Conservation (phyloP, 1,139 yeast species). For the Pichia norvegensis region DNA sequence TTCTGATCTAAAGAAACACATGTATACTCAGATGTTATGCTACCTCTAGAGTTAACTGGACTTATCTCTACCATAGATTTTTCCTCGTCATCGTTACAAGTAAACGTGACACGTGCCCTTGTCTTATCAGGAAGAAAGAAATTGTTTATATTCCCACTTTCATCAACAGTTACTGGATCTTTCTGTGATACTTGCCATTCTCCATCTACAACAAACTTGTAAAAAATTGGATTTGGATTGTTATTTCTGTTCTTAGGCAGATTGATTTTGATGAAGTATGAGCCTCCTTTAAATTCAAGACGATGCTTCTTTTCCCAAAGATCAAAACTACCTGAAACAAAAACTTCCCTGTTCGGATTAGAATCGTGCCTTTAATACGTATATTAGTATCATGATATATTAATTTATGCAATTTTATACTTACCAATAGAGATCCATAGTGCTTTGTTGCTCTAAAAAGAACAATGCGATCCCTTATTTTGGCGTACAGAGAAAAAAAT, state of each 20-base stretch:
- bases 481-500: background rate
- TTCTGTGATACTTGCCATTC: conserved; percentile 42
- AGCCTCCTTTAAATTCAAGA: conserved; percentile 21
- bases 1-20: background rate
- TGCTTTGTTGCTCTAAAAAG: background rate
- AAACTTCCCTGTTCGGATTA: conserved; percentile 28
- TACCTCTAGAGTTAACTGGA: conserved; percentile 13
- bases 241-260: conserved; percentile 37
- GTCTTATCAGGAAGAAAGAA: conserved; percentile 16
- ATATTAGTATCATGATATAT: background rate
- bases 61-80: conserved; percentile 10
- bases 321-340: conserved; percentile 61
- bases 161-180: conserved; percentile 38
- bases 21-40: background rate
- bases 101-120: conserved; percentile 20
- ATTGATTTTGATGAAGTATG: background rate
- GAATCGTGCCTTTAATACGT: conserved; percentile 16
- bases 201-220: conserved; percentile 63
- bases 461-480: background rate
- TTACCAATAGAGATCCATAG: background rate
- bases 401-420: background rate
- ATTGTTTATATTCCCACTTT: conserved; percentile 47
- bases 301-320: conserved; percentile 49
- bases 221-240: conserved; percentile 35
- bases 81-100: conserved; percentile 8